Percentiles rank a stretch among this genome's conserved stretches.
Evolutionary conservation across 352 stramenopile genomes (phyloP).

Genomic region (Phytopythium litorale): DNA sequence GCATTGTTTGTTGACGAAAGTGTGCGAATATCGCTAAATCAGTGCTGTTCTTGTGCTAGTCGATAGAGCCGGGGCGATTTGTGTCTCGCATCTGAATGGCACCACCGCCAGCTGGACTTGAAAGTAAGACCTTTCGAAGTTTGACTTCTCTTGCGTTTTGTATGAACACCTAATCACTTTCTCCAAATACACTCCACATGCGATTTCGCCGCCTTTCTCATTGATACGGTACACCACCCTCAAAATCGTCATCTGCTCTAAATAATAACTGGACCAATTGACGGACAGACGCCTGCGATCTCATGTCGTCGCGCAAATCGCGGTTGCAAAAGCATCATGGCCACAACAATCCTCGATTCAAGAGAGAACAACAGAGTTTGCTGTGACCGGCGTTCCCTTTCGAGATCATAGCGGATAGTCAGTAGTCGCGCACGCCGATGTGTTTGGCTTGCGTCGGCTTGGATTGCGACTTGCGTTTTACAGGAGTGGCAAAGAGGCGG

Average conservation of each 20-base stretch:
- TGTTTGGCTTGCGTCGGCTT: neutral
- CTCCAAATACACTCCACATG: neutral
- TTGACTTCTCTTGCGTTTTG: neutral
- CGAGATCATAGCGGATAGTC: no score
- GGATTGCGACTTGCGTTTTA: neutral
- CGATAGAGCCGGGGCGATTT: neutral
- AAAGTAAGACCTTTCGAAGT: constrained; percentile 1
- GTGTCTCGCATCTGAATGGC: neutral
- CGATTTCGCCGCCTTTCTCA: neutral
- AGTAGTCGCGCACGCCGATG: no score
- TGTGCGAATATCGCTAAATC: neutral
- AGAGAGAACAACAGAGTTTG: no score
- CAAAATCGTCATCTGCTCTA: neutral
- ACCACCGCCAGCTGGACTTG: neutral
- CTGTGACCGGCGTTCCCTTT: no score
- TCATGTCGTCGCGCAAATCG: no score
- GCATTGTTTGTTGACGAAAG: no score
- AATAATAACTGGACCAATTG: neutral
- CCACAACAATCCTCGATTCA: no score
- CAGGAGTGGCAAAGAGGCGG: neutral
- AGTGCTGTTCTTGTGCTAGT: neutral
- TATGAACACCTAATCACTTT: constrained; percentile 1
- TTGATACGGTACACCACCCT: neutral
- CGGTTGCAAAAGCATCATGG: no score
- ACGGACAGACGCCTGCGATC: no score